Conservation (phyloP, 2,329 filamentous ascomycete species). For the Nigrospora osmanthi region DNA sequence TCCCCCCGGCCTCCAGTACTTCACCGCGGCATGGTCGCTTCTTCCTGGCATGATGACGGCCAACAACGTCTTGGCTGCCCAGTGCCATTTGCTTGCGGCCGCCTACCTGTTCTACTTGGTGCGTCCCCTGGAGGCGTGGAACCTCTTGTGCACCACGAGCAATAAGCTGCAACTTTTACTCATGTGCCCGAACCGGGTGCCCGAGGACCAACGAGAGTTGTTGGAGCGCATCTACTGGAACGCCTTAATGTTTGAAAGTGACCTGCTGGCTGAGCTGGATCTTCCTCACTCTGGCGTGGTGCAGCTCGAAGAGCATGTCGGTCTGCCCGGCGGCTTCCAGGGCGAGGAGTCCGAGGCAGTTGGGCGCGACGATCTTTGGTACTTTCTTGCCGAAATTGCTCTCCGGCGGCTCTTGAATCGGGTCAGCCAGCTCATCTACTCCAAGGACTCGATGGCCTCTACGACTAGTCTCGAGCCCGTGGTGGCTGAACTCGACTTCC, state of each 20-base stretch:
- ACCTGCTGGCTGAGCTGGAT: slow-evolving; percentile 71
- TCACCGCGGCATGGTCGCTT: slow-evolving; percentile 71
- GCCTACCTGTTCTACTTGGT: slow-evolving; percentile 81
- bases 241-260: slow-evolving; percentile 70
- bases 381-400: slow-evolving; percentile 78
- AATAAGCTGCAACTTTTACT: slow-evolving; percentile 75
- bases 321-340: slow-evolving; percentile 70
- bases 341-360: slow-evolving; percentile 57
- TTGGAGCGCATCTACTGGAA: slow-evolving; percentile 82
- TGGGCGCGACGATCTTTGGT: slow-evolving; percentile 75
- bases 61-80: slow-evolving; percentile 69
- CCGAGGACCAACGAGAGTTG: slow-evolving; percentile 62
- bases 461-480: slow-evolving; percentile 69
- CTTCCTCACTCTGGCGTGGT: slow-evolving; percentile 77
- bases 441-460: slow-evolving; percentile 62
- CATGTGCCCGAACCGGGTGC: slow-evolving; percentile 64
- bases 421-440: slow-evolving; percentile 73
- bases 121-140: slow-evolving; percentile 78
- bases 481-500: slow-evolving; percentile 73
- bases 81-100: slow-evolving; percentile 73
- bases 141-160: slow-evolving; percentile 67
- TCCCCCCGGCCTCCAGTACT: slow-evolving; percentile 70
- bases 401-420: slow-evolving; percentile 69
- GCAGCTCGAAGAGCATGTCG: slow-evolving; percentile 73
- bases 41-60: slow-evolving; percentile 73